phyloP scores from a whole-genome alignment of 768 basidiomycete genomes.

The Lactifluus subvellereus region DNA sequence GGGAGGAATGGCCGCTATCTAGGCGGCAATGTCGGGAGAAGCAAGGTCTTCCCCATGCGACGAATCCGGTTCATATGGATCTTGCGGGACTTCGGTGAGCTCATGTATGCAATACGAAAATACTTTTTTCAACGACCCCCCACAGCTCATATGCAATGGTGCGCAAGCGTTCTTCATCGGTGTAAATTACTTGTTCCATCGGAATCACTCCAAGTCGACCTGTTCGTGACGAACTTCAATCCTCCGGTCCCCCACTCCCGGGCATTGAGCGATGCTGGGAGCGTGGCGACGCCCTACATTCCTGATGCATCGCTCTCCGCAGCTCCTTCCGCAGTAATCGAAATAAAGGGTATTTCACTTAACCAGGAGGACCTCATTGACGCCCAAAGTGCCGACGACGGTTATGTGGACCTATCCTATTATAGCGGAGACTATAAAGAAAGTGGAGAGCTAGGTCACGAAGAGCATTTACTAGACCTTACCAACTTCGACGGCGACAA shows the following conservation, averaged over 20 bases:
- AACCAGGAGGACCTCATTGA: slow-evolving; percentile 7
- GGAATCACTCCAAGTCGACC: slow-evolving; percentile 53
- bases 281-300: neutral
- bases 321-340: neutral
- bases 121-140: neutral
- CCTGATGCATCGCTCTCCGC: neutral
- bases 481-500: slow-evolving; percentile 79
- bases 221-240: slow-evolving; percentile 64
- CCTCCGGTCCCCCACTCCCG: slow-evolving; percentile 2
- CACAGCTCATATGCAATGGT: slow-evolving; percentile 72
- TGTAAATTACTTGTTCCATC: slow-evolving; percentile 52
- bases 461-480: slow-evolving; percentile 53
- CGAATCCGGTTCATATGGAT: slow-evolving; percentile 75
- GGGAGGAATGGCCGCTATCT: slow-evolving; percentile 46
- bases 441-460: slow-evolving; percentile 37
- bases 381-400: slow-evolving; percentile 22
- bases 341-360: slow-evolving; percentile 3
- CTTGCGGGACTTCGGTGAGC: slow-evolving; percentile 66
- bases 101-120: neutral
- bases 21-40: slow-evolving; percentile 44
- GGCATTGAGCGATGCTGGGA: neutral
- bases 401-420: slow-evolving; percentile 39
- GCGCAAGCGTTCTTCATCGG: slow-evolving; percentile 56
- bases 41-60: slow-evolving; percentile 37
- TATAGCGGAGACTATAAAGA: slow-evolving; percentile 36